These are phyloP conservation scores for Syzygium grande DNA, from an alignment of 345 rosid species.

Conservation along the genomic window DNA sequence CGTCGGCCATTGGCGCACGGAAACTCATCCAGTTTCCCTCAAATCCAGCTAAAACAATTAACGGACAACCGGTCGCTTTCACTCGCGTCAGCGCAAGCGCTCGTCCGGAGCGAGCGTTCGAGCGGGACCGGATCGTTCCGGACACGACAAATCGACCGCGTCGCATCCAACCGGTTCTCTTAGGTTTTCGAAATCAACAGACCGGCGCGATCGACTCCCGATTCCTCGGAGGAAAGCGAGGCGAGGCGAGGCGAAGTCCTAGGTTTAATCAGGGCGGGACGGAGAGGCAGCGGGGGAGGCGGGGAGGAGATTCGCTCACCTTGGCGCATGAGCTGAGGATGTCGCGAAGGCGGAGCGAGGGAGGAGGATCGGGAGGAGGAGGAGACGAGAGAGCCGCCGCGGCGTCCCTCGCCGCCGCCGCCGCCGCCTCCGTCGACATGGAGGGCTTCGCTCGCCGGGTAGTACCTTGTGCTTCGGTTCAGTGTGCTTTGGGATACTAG, in stretches of 20 bases:
- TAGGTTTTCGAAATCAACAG: neutral
- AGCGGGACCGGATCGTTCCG: neutral
- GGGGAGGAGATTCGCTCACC: slow-evolving; percentile 28
- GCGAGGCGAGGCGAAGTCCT: neutral
- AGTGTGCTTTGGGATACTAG: neutral
- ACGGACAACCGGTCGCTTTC: neutral
- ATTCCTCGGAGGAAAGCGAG: neutral
- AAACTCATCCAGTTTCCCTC: neutral
- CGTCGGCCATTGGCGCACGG: neutral
- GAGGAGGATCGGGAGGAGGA: slow-evolving; percentile 13
- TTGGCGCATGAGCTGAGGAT: slow-evolving; percentile 11
- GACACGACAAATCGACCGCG: neutral
- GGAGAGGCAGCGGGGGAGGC: slow-evolving; percentile 1
- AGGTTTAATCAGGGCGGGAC: neutral
- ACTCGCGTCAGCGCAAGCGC: neutral
- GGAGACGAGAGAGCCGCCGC: neutral
- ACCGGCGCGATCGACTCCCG: neutral
- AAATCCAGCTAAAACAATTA: neutral
- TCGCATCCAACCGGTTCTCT: neutral
- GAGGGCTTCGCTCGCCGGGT: neutral
- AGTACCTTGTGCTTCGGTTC: neutral
- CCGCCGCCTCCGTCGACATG: neutral
- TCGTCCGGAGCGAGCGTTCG: neutral
- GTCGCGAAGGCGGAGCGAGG: slow-evolving; percentile 27
- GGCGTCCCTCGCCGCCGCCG: neutral